phyloP scores from a whole-genome alignment of 441 rosid genomes.

The Syzygium malaccense region DNA sequence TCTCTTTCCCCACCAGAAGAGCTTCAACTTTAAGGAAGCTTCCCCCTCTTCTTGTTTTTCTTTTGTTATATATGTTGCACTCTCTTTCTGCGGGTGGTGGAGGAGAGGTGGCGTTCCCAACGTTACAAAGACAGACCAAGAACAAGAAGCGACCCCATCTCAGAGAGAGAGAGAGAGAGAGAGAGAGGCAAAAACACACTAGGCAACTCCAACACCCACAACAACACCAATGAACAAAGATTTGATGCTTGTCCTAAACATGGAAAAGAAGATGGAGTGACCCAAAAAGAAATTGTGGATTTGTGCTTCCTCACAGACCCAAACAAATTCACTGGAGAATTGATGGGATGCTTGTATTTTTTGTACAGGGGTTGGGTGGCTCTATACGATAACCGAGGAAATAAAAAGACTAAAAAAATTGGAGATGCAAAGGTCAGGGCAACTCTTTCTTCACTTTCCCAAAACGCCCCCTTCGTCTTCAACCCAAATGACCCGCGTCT shows the following conservation, averaged over 20 bases:
- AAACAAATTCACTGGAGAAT: not conserved
- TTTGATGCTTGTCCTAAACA: not conserved
- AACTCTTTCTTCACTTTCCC: conserved; percentile 7
- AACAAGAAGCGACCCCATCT: conserved; percentile 22
- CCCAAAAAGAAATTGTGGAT: not conserved
- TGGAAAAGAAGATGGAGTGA: not conserved
- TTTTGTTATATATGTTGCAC: not conserved
- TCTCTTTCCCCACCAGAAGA: not conserved
- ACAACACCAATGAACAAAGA: not conserved
- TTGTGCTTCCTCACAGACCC: not conserved
- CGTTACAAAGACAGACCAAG: conserved; percentile 23
- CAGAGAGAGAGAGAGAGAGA: not conserved
- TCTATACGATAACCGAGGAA: conserved; percentile 10
- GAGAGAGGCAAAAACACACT: not conserved
- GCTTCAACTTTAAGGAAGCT: conserved; percentile 17
- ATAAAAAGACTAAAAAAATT: not conserved
- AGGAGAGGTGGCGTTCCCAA: conserved; percentile 18
- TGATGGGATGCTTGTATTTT: not conserved
- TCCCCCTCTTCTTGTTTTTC: not conserved
- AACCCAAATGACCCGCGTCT: not conserved
- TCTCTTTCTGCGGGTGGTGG: not conserved
- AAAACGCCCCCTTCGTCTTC: conserved; percentile 21
- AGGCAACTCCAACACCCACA: not conserved
- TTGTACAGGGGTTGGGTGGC: not conserved
- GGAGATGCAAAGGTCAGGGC: conserved; percentile 8